Evolutionary conservation across 192 early-diverging fungal species (phyloP), one percentile per base, ranked within the genome.

Genomic region (Coemansia sp.): DNA sequence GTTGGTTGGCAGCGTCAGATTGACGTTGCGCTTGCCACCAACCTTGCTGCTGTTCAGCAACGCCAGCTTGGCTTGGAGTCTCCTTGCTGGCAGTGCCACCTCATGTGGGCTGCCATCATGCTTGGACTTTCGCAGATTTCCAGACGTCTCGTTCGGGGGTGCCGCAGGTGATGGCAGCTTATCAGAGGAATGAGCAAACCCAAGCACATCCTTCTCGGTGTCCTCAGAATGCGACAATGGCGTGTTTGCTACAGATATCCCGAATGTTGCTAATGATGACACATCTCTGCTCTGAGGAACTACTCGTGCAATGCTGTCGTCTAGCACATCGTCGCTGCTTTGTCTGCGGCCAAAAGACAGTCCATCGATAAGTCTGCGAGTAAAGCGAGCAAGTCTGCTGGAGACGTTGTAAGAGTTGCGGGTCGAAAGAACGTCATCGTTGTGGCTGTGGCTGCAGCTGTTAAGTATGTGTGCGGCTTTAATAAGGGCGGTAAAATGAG

Each of bases 301-400:
- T 15, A 41, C 40, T 37, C 37, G 32, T 9, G 26, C 26, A 40
- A 16, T 59, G 39, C 10, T 58, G 39, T 36, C 39, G 10, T 41
- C 56, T 36, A 58, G 39, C 6, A 36, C 54, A 8, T 41, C 43
- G 47, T 16, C 48, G 22, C 10, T 22, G n/a, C 9, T 37, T 46
- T 60, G 61, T 46, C 41, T 62, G 49, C 52, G 48, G 21, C 47
- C 47, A 61, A 68, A 65, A 13, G 62, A 45, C 5, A 74, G 66
- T 8, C 72, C 62, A 26, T 46, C 57, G 41, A 74, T 49, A 18
- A 74, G 67, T 16, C 63, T 66, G 36, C 72, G 72, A 15, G 72
- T 74, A 57, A 74, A 68, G 37, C 67, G 65, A 46, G 72, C 72
- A 49, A 74, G 63, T 13, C 67, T 63, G 54, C 67, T 55, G n/a